phyloP scores from a whole-genome alignment of 129 eudicot species.

The Apium graveolens region DNA sequence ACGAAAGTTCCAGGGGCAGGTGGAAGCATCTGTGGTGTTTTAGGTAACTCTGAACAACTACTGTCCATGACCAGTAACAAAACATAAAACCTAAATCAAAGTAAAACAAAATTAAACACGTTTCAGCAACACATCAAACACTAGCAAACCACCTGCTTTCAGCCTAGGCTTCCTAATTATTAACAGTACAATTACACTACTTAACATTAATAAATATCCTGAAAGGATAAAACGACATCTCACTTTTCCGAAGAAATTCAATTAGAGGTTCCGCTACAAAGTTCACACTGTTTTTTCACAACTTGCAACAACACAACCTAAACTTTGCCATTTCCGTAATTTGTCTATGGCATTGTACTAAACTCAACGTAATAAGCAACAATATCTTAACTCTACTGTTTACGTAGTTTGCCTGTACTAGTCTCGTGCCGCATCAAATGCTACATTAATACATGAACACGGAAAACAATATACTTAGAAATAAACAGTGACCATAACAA shows the following conservation, averaged over 20 bases:
- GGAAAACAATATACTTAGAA: not conserved
- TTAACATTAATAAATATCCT: not conserved
- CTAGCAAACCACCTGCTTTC: not conserved
- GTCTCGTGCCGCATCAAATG: not conserved
- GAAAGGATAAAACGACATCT: not conserved
- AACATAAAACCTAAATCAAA: constrained; percentile 3
- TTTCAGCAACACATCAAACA: not conserved
- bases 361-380: not conserved
- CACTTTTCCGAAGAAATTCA: too few relatives aligned
- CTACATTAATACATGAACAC: not conserved
- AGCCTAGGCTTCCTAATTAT: too few relatives aligned
- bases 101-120: not conserved
- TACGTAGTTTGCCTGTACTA: too few relatives aligned
- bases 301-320: not conserved
- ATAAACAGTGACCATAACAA: not conserved
- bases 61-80: constrained; percentile 26
- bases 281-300: not conserved
- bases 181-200: not conserved
- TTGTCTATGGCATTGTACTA: not conserved
- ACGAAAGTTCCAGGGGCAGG: constrained; percentile 84
- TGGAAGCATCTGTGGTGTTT: constrained; percentile 70
- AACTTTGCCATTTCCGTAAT: not conserved
- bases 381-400: too few relatives aligned
- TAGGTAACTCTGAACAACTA: constrained; percentile 22
- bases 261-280: not conserved